Conservation (phyloP, 352 stramenopile species). For the Phytopythium ostracodes region DNA sequence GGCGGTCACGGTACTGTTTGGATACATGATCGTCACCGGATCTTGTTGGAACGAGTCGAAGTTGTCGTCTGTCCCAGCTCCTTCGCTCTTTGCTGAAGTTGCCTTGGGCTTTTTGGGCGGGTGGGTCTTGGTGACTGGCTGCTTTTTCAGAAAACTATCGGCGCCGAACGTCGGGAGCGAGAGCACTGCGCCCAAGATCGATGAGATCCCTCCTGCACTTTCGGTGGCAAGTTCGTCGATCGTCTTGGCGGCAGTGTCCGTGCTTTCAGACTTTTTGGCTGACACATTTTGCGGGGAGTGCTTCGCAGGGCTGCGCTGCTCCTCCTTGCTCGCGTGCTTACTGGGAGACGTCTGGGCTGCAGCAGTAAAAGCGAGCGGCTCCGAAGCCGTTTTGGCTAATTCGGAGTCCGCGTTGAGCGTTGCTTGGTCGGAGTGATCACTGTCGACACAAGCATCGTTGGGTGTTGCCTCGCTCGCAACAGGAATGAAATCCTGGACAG, state of each 20-base stretch:
- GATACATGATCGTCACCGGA: slow-evolving; percentile 28
- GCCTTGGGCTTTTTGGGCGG: slow-evolving; percentile 12
- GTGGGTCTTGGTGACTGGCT: slow-evolving; percentile 13
- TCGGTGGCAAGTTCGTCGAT: not conserved
- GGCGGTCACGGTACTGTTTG: slow-evolving; percentile 42
- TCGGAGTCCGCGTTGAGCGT: not conserved
- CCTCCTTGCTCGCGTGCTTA: not conserved
- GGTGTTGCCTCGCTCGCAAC: slow-evolving; percentile 3
- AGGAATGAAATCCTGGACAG: slow-evolving; percentile 71
- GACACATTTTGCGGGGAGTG: not conserved
- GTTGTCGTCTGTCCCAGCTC: not conserved
- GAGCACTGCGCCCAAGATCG: slow-evolving; percentile 46
- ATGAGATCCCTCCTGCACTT: slow-evolving; percentile 16
- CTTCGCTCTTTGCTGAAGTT: slow-evolving; percentile 9
- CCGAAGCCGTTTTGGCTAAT: not conserved
- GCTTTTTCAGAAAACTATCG: slow-evolving; percentile 38
- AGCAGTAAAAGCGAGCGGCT: not conserved
- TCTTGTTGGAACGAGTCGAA: slow-evolving; percentile 32
- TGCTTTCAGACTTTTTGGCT: not conserved
- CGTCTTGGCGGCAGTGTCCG: not conserved
- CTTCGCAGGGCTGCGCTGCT: not conserved
- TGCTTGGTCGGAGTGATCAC: not conserved
- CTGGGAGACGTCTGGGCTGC: not conserved
- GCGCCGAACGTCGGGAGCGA: slow-evolving; percentile 43
- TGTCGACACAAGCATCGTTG: not conserved